Conservation (phyloP, 2,329 filamentous ascomycete genomes). For the Dothiorella sarmentorum region DNA sequence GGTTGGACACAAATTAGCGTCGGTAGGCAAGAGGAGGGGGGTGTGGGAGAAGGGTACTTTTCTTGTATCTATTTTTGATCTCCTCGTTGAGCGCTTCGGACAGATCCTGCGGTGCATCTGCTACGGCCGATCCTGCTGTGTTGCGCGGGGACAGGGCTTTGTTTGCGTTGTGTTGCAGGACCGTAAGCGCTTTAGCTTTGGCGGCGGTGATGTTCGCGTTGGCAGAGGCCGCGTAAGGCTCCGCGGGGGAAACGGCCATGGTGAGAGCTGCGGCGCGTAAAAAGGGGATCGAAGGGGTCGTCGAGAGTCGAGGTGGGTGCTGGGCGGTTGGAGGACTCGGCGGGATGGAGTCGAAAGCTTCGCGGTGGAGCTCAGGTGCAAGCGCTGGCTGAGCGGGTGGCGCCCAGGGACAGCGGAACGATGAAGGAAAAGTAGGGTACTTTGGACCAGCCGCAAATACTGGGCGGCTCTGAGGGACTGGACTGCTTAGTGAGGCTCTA, state of each 20-base stretch:
- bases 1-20: constrained; percentile 8
- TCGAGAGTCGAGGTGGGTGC: background rate
- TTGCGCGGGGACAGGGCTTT: constrained; percentile 20
- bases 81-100: constrained; percentile 48
- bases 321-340: constrained; percentile 15
- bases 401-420: background rate
- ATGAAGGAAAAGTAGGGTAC: background rate
- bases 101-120: constrained; percentile 35
- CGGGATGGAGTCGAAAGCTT: constrained; percentile 7
- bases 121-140: constrained; percentile 22
- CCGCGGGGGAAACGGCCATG: constrained; percentile 21
- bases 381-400: background rate
- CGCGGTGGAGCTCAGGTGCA: background rate
- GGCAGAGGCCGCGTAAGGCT: constrained; percentile 9
- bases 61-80: constrained; percentile 58
- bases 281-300: background rate
- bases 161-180: constrained; percentile 26
- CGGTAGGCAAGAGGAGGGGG: background rate
- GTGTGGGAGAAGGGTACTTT: constrained; percentile 15
- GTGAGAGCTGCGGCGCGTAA: constrained; percentile 1
- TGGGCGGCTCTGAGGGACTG: background rate
- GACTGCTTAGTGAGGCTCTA: background rate
- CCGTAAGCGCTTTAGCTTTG: constrained; percentile 34
- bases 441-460: background rate
- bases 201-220: constrained; percentile 14